phyloP scores from a whole-genome alignment of 768 basidiomycete species.

The Russula sp. region DNA sequence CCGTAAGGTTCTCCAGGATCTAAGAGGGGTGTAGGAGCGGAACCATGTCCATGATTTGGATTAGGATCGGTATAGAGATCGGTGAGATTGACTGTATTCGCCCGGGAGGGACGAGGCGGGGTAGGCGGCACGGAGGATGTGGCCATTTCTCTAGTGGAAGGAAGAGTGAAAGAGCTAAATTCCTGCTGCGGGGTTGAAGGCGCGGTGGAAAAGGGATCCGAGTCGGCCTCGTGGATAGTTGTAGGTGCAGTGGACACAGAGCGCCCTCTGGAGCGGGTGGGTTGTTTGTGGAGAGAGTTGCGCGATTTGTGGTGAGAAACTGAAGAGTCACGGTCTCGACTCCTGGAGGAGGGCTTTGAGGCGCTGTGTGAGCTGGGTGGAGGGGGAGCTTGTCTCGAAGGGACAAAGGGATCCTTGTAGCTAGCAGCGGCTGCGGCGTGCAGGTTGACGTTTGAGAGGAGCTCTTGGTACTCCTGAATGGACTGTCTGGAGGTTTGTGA shows the following conservation, averaged over 20 bases:
- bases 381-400: conserved; percentile 47
- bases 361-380: conserved; percentile 37
- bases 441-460: conserved; percentile 57
- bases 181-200: conserved; percentile 36
- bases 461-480: conserved; percentile 73
- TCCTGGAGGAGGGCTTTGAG: conserved; percentile 24
- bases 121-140: conserved; percentile 44
- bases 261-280: conserved; percentile 36
- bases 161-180: conserved; percentile 32
- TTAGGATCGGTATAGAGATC: conserved; percentile 59
- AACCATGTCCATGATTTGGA: conserved; percentile 39
- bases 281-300: conserved; percentile 37
- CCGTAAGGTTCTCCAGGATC: conserved; percentile 18
- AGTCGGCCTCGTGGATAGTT: conserved; percentile 44
- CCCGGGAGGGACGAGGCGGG: conserved; percentile 77
- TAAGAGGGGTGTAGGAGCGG: conserved; percentile 52
- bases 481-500: conserved; percentile 68
- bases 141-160: conserved; percentile 35
- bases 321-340: conserved; percentile 23
- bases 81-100: conserved; percentile 77
- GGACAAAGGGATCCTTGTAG: conserved; percentile 44
- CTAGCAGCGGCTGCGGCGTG: conserved; percentile 52
- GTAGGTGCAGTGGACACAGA: conserved; percentile 37
- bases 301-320: conserved; percentile 34
- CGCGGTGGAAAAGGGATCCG: conserved; percentile 32